Evolutionary conservation across 164 flowering plant genomes (phyloP).

Genomic region (Hamamelis virginiana): DNA sequence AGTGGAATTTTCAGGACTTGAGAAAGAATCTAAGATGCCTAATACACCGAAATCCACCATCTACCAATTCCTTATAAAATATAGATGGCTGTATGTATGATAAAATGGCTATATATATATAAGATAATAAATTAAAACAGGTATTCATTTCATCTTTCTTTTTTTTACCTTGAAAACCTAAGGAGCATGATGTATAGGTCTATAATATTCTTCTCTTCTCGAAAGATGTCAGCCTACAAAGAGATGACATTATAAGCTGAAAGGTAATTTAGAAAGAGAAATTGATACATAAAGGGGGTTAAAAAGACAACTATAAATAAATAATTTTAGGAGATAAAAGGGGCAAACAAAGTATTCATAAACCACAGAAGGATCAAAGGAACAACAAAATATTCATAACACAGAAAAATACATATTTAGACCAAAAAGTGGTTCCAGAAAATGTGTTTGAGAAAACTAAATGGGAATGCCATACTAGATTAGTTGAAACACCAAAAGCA

Average conservation of each 20-base stretch:
- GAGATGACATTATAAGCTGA: background rate
- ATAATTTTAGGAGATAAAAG: too few relatives aligned
- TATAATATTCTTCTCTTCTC: slow-evolving; percentile 70
- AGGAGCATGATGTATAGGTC: slow-evolving; percentile 89
- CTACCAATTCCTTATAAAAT: background rate
- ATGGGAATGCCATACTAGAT: too few relatives aligned
- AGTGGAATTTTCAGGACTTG: background rate
- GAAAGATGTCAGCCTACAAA: slow-evolving; percentile 85
- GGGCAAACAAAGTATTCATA: too few relatives aligned
- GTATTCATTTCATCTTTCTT: background rate
- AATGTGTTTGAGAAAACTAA: too few relatives aligned
- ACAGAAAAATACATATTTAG: too few relatives aligned
- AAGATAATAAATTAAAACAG: background rate
- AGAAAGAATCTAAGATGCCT: background rate
- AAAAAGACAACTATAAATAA: background rate
- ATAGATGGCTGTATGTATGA: background rate
- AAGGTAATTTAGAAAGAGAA: background rate
- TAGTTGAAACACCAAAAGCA: too few relatives aligned
- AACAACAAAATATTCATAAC: too few relatives aligned
- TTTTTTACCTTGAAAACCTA: slow-evolving; percentile 82
- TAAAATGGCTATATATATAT: background rate
- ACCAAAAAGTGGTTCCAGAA: too few relatives aligned
- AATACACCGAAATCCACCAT: background rate
- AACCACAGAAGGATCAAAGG: too few relatives aligned
- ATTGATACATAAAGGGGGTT: background rate